Conservation (phyloP, 2,329 filamentous ascomycete species). For the Calonectria multiphialidica region DNA sequence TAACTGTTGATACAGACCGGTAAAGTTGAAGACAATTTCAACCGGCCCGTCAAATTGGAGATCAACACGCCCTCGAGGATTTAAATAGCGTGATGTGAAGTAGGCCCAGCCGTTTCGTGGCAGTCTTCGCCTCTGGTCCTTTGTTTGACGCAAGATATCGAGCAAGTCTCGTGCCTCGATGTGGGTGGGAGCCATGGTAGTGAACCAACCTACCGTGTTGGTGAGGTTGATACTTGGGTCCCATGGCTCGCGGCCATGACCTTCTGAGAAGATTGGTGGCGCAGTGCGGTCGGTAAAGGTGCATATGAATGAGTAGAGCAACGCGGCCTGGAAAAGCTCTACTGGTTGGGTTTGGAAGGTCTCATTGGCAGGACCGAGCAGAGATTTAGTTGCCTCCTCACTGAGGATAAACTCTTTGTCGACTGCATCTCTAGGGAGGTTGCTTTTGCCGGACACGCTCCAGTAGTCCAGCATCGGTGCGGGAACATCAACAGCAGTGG, state of each 20-base stretch:
- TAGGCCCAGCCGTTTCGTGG: constrained; percentile 37
- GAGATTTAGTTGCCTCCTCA: neutral
- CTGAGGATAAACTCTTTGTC: neutral
- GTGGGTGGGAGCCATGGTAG: constrained; percentile 34
- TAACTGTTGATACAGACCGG: constrained; percentile 23
- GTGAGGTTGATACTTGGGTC: constrained; percentile 40
- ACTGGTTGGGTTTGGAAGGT: constrained; percentile 40
- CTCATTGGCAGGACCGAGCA: constrained; percentile 29
- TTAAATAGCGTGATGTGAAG: constrained; percentile 23
- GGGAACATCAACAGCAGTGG: neutral
- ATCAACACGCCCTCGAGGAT: neutral
- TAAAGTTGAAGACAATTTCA: constrained; percentile 37
- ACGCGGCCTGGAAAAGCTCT: constrained; percentile 44
- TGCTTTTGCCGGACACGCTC: neutral
- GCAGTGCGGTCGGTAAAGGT: constrained; percentile 40
- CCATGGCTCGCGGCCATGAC: constrained; percentile 48
- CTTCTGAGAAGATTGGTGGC: constrained; percentile 44
- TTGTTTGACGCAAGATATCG: constrained; percentile 33
- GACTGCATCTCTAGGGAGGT: neutral
- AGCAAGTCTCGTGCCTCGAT: constrained; percentile 26
- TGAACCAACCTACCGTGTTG: constrained; percentile 51
- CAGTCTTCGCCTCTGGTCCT: constrained; percentile 36
- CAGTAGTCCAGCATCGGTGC: neutral
- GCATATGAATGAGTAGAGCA: constrained; percentile 33
- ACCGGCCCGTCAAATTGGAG: constrained; percentile 4